Percentiles rank a stretch among this genome's conserved stretches.
Evolutionary conservation across 169 alveolate genomes (phyloP).

Genomic region (Plasmodium malariae): DNA sequence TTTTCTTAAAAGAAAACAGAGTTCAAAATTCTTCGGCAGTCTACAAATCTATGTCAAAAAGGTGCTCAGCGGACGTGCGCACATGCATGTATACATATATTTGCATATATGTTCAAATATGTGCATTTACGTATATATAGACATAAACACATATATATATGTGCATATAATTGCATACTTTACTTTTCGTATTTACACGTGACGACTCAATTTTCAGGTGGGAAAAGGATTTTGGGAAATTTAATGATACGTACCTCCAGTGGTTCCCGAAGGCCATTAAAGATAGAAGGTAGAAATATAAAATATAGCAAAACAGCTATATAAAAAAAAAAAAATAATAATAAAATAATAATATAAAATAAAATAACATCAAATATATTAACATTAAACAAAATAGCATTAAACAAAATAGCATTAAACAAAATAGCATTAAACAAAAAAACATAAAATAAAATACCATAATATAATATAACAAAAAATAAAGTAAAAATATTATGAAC

Average conservation of each 20-base stretch:
- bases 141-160: too few relatives aligned
- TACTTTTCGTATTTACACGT: not conserved
- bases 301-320: too few relatives aligned
- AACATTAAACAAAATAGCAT: too few relatives aligned
- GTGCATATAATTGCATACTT: not conserved
- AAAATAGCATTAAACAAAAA: too few relatives aligned
- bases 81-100: not conserved
- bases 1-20: constrained; percentile 78
- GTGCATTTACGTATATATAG: too few relatives aligned
- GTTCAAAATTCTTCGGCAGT: constrained; percentile 74
- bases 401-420: too few relatives aligned
- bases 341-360: too few relatives aligned
- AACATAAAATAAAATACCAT: too few relatives aligned
- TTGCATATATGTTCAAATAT: too few relatives aligned
- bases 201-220: constrained; percentile 65
- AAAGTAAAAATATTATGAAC: not conserved
- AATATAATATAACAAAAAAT: too few relatives aligned
- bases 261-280: constrained; percentile 86
- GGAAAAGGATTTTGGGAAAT: constrained; percentile 86
- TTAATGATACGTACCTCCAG: constrained; percentile 86
- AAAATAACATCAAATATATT: too few relatives aligned
- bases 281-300: constrained; percentile 49
- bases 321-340: constrained; percentile 6
- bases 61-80: constrained; percentile 8
- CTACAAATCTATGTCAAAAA: constrained; percentile 76